phyloP scores from a whole-genome alignment of 2,329 filamentous ascomycete species.

The Botrytis hyacinthi region DNA sequence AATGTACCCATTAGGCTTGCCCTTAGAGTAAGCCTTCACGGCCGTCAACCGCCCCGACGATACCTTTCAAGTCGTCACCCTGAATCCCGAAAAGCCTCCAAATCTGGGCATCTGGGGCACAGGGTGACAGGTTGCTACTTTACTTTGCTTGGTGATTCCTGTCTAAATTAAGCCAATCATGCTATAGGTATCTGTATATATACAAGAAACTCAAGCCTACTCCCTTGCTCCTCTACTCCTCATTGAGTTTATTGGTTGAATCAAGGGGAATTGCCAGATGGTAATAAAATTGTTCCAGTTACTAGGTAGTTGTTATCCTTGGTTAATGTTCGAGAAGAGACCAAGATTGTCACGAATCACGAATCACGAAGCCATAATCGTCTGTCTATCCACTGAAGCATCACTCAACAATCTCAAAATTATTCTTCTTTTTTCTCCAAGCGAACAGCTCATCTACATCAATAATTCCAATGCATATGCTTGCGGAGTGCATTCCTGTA shows the following conservation, averaged over 20 bases:
- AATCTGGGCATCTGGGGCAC: neutral
- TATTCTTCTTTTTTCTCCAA: neutral
- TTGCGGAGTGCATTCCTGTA: conserved; percentile 18
- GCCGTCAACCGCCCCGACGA: neutral
- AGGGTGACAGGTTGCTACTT: neutral
- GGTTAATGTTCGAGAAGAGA: neutral
- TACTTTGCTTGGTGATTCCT: neutral
- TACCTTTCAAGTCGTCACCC: neutral
- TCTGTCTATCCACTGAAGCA: neutral
- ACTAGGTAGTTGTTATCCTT: neutral
- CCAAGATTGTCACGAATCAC: neutral
- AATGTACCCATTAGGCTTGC: neutral
- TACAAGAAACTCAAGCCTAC: neutral
- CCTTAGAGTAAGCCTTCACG: neutral
- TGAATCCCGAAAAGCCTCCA: neutral
- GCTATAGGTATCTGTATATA: neutral
- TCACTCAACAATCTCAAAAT: neutral
- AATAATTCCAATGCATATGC: conserved; percentile 7
- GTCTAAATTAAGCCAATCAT: neutral
- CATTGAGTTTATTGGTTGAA: neutral
- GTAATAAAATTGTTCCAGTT: neutral
- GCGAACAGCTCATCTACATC: conserved; percentile 13
- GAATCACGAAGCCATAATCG: neutral
- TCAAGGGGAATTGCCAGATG: neutral
- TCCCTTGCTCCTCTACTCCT: neutral